phyloP scores from a whole-genome alignment of 352 stramenopile species.

The Phytophthora meadii region DNA sequence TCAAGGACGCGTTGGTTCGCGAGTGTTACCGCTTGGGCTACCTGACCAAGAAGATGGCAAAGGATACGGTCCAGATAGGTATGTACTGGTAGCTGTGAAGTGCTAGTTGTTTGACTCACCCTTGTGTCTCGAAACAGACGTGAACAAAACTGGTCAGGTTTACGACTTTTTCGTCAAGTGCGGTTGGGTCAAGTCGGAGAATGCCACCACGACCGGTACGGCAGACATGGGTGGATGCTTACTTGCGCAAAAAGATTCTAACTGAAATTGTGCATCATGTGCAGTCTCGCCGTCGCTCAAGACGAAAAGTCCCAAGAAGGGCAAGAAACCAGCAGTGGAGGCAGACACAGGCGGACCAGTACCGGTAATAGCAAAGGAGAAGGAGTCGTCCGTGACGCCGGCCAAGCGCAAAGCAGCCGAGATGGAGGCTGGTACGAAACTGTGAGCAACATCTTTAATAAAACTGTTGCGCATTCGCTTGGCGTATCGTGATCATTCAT shows the following conservation, averaged over 20 bases:
- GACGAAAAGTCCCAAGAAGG: slow-evolving; percentile 33
- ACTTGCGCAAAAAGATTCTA: background rate
- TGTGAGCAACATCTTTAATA: slow-evolving; percentile 27
- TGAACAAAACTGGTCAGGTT: slow-evolving; percentile 85
- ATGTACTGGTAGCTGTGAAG: slow-evolving; percentile 19
- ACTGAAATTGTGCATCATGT: background rate
- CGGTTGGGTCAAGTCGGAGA: slow-evolving; percentile 83
- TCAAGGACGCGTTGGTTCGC: slow-evolving; percentile 95
- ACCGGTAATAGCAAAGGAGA: slow-evolving; percentile 25
- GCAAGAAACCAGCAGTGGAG: slow-evolving; percentile 22
- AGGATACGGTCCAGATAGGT: slow-evolving; percentile 93
- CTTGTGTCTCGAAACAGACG: slow-evolving; percentile 53
- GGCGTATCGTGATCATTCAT: background rate
- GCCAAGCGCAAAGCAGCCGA: slow-evolving; percentile 65
- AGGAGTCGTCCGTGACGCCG: slow-evolving; percentile 37
- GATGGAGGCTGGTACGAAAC: slow-evolving; percentile 39
- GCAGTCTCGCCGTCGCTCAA: slow-evolving; percentile 39
- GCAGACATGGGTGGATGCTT: background rate
- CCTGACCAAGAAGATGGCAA: slow-evolving; percentile 76
- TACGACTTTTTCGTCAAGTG: slow-evolving; percentile 93
- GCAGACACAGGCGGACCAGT: background rate
- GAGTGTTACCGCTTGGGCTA: slow-evolving; percentile 84
- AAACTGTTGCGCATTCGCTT: slow-evolving; percentile 11
- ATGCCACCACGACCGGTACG: slow-evolving; percentile 59
- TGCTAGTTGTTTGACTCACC: slow-evolving; percentile 23